Evolutionary conservation across 2,329 filamentous ascomycete species (phyloP).

Genomic region (Hypomyces perniciosus): DNA sequence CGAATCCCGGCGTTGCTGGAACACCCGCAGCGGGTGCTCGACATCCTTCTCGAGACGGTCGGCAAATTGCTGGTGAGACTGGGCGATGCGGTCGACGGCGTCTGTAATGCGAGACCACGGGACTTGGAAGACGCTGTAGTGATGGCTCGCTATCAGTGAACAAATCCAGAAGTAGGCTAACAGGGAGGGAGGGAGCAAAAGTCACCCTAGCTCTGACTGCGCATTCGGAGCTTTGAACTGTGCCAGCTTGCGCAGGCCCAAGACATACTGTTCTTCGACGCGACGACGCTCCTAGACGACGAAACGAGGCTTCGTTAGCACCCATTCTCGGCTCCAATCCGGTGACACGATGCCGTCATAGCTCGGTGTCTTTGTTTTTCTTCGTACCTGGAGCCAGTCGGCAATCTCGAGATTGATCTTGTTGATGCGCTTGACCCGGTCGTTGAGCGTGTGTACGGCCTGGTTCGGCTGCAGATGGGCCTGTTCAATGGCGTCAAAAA

Average conservation of each 20-base stretch:
- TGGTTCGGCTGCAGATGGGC: slow-evolving; percentile 73
- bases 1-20: slow-evolving; percentile 69
- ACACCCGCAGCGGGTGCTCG: slow-evolving; percentile 74
- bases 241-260: slow-evolving; percentile 73
- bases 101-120: slow-evolving; percentile 86
- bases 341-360: not conserved
- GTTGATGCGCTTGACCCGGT: slow-evolving; percentile 80
- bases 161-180: not conserved
- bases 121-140: slow-evolving; percentile 71
- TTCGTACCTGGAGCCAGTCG: slow-evolving; percentile 86
- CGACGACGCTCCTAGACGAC: slow-evolving; percentile 73
- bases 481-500: slow-evolving; percentile 38
- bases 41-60: slow-evolving; percentile 82
- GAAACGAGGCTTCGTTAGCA: slow-evolving; percentile 2
- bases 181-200: slow-evolving; percentile 11
- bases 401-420: slow-evolving; percentile 86
- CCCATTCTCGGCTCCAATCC: not conserved
- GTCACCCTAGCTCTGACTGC: slow-evolving; percentile 80
- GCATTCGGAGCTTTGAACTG: slow-evolving; percentile 68
- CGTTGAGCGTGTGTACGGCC: slow-evolving; percentile 74
- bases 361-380: slow-evolving; percentile 4
- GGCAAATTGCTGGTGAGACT: slow-evolving; percentile 75
- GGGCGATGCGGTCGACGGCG: slow-evolving; percentile 72
- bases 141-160: not conserved
- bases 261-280: slow-evolving; percentile 84